These are phyloP conservation scores for Cryptococcus amylolentus DNA, from an alignment of 1,284 basidiomycete species.

Conservation along the genomic window DNA sequence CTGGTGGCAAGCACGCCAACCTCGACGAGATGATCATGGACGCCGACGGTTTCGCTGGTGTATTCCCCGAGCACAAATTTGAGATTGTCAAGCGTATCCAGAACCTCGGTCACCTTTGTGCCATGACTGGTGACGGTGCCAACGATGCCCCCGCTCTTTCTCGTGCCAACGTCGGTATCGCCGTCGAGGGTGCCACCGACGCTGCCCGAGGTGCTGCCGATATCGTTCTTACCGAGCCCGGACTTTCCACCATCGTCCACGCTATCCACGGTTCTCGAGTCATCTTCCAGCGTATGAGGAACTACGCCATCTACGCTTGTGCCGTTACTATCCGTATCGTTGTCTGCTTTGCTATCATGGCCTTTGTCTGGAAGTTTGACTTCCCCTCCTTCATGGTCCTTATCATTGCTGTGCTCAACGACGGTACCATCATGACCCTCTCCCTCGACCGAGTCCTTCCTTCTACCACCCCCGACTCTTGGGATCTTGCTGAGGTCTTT, in stretches of 20 bases:
- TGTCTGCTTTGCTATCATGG: conserved; percentile 91
- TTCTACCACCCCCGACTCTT: conserved; percentile 84
- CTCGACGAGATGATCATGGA: conserved; percentile 85
- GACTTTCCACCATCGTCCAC: conserved; percentile 94
- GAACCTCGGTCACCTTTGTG: conserved; percentile 79
- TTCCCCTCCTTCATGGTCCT: conserved; percentile 99
- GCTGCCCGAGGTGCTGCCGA: conserved; percentile 93
- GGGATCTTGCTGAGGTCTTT: conserved; percentile 96
- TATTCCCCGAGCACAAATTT: conserved; percentile 96
- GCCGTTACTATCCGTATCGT: conserved; percentile 98
- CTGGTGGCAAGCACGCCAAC: conserved; percentile 67
- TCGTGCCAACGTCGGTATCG: conserved; percentile 94
- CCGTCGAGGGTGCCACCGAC: conserved; percentile 94
- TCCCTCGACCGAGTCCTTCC: conserved; percentile 95
- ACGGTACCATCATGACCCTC: conserved; percentile 98
- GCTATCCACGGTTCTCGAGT: conserved; percentile 91
- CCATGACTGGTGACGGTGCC: conserved; percentile 96
- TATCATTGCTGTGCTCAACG: conserved; percentile 93
- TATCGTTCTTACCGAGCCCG: conserved; percentile 91
- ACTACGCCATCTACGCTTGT: conserved; percentile 93
- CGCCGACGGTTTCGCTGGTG: conserved; percentile 72
- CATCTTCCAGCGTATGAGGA: conserved; percentile 97
- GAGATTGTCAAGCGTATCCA: conserved; percentile 91
- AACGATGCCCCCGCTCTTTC: conserved; percentile 93
- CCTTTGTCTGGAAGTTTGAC: conserved; percentile 88